Base-by-base conservation (phyloP, 768 basidiomycete species). In the Boletus vinaceobasis region DNA sequence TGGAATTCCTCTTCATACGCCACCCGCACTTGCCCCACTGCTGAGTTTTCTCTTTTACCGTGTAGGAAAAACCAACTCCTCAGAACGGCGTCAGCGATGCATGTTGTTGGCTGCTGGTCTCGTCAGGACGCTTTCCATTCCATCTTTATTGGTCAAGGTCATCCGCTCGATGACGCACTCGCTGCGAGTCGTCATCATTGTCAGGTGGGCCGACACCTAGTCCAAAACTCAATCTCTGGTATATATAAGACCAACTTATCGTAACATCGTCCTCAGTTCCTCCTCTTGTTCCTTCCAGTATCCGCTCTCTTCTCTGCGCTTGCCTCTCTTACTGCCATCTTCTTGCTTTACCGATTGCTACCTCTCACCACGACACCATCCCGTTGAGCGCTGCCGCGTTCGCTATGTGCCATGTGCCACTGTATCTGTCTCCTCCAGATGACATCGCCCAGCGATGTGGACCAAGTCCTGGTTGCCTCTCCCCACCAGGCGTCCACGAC, bases 241-340 rank as follows among this genome's bases (percentile, higher is more conserved):
- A 32, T 51, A 50, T 59, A 49, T 48, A 62, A 65, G 46, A 40
- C 42, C 35, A 38, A 37, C 2, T 2, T 32, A 7, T 23, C 17
- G 8, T 5, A 26, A 11, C 21, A n/a, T n/a, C 6, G 7, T 35
- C 52, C n/a, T 43, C 48, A 49, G 36, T 46, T 53, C 50, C 42
- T 29, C 42, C 53, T 49, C 36, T 27, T 17, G 5, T 23, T 35
- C 15, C 33, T 33, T 43, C 56, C 39, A 5, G 8, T 27, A 21
- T 47, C 48, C 43, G 15, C 38, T 15, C 42, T 50, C 27, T 14
- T 33, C 6, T 43, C 29, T 40, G 15, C 7, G 36, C 29, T 29
- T 7, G 6, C 7, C 7, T 29, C 29, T 29, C 36, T 35, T 43
- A 1, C 23, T 48, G 8, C 26, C 31, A 21, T 52, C 40, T 26